Base-by-base conservation (phyloP, 2,329 filamentous ascomycete species). In the Chrysoporthe cubensis region DNA sequence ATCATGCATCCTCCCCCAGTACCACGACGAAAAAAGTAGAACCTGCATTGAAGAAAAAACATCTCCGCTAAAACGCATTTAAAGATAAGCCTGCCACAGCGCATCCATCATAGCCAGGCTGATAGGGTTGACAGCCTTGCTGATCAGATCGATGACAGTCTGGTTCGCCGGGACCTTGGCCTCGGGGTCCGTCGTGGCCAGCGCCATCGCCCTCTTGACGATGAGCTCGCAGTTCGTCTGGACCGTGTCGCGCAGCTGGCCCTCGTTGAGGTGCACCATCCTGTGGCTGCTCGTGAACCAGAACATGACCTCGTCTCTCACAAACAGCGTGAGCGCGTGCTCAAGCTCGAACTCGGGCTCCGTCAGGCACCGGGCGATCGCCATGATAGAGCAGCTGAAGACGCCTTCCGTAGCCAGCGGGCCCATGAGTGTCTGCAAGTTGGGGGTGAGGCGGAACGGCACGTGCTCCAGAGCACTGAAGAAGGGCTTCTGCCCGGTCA, bases 31-130 rank as follows among this genome's bases (percentile, higher is more conserved):
- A 54, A 26, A 21, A 54, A 32, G 21, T 21, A 54, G 26, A 52
- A 57, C 14, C 26, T 26, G 26, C 26, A 26, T 26, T 26, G 26
- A 18, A 58, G 8, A 40, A 58, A 40, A 58, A 42, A 11, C 9
- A 44, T 5, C 6, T 21, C 32, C 14, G 34, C 40, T 8, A 54
- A 58, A 32, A 21, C 13, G 13, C 42, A 48, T 7, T 46, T 84
- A 98, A 76, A 98, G 82, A 82, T 97, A 99, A 34, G 93, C 91
- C 95, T 98, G 98, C 94, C 96, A 99, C 74, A 99, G 82, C 68
- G 94, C 90, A 83, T 99, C 96, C 75, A 92, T 94, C 79, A 92
- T 88, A 57, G 91, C 90, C 79, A 99, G 79, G 78, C 96, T 94
- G 82, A 92, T 89, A 1, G 96, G 96, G 80, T 97, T 96, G 18